Conservation (phyloP, 2,329 filamentous ascomycete species). For the Colletotrichum orchidophilum region DNA sequence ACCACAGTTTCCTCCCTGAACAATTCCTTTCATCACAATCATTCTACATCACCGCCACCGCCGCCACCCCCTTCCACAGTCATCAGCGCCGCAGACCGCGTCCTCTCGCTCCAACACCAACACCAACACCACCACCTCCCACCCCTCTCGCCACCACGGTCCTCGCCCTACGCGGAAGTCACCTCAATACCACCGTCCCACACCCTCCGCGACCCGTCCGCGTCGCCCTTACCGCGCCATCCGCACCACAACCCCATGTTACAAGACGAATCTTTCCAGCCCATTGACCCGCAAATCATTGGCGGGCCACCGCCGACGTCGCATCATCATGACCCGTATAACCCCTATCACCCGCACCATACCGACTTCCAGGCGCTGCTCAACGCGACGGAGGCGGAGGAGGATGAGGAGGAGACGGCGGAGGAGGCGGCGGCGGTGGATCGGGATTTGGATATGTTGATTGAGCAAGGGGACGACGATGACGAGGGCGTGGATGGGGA, state of each 20-base stretch:
- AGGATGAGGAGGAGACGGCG: conserved; percentile 46
- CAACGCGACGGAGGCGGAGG: conserved; percentile 52
- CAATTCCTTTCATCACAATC: background rate
- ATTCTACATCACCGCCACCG: conserved; percentile 3
- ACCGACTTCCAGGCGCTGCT: conserved; percentile 65
- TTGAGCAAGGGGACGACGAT: conserved; percentile 56
- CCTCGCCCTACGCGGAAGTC: conserved; percentile 58
- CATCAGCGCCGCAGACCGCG: conserved; percentile 25
- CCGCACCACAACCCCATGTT: conserved; percentile 47
- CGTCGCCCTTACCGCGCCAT: conserved; percentile 37
- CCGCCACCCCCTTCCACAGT: conserved; percentile 23
- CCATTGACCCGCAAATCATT: conserved; percentile 70
- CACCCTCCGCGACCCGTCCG: conserved; percentile 43
- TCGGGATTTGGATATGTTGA: conserved; percentile 62
- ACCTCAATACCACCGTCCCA: conserved; percentile 52
- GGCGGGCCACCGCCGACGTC: conserved; percentile 46
- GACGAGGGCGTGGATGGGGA: conserved; percentile 52
- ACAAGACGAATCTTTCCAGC: conserved; percentile 54
- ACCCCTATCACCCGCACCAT: conserved; percentile 47
- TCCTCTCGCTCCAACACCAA: conserved; percentile 32
- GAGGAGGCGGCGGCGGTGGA: conserved; percentile 53
- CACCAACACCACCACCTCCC: conserved; percentile 35
- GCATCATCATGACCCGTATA: conserved; percentile 47
- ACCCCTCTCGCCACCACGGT: conserved; percentile 37
- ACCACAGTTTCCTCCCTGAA: conserved; percentile 7